phyloP scores from a whole-genome alignment of 1,284 basidiomycete genomes.

The Cutaneotrichosporon sp. region DNA sequence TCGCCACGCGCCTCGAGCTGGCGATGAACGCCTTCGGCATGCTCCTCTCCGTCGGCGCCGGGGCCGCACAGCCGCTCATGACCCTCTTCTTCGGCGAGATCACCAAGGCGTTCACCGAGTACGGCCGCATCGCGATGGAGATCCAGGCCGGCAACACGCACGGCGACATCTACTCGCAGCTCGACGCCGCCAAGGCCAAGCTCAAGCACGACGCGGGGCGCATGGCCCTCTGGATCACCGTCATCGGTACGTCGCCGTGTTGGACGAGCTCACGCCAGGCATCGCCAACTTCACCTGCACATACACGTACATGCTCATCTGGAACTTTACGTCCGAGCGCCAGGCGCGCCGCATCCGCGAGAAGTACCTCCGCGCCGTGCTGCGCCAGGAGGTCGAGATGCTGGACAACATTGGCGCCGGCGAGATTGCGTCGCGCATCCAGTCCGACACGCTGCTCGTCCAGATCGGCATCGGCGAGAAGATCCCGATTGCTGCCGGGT shows the following conservation, averaged over 20 bases:
- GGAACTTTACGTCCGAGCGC: constrained; percentile 85
- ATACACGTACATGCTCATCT: constrained; percentile 75
- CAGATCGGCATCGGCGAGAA: constrained; percentile 90
- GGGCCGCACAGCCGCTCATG: constrained; percentile 51
- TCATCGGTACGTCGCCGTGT: constrained; percentile 52
- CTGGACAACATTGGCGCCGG: constrained; percentile 90
- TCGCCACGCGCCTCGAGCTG: constrained; percentile 41
- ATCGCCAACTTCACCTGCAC: constrained; percentile 55
- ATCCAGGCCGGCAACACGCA: background rate
- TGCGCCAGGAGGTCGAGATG: constrained; percentile 52
- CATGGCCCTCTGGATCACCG: constrained; percentile 48
- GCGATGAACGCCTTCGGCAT: constrained; percentile 46
- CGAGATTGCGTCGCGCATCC: constrained; percentile 92
- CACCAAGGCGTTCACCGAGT: constrained; percentile 49
- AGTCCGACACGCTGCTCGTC: constrained; percentile 69
- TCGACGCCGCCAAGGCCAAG: constrained; percentile 27
- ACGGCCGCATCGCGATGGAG: constrained; percentile 26
- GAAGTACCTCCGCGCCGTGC: constrained; percentile 53
- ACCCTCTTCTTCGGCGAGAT: constrained; percentile 53
- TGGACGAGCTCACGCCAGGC: too few relatives aligned
- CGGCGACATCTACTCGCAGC: constrained; percentile 10
- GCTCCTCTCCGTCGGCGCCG: constrained; percentile 45
- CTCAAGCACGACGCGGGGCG: constrained; percentile 43
- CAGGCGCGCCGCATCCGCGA: constrained; percentile 74
- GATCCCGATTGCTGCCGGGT: constrained; percentile 60